These are phyloP conservation scores for Yamadazyma conglobata DNA, from an alignment of 1,139 yeast species.

Conservation along the genomic window DNA sequence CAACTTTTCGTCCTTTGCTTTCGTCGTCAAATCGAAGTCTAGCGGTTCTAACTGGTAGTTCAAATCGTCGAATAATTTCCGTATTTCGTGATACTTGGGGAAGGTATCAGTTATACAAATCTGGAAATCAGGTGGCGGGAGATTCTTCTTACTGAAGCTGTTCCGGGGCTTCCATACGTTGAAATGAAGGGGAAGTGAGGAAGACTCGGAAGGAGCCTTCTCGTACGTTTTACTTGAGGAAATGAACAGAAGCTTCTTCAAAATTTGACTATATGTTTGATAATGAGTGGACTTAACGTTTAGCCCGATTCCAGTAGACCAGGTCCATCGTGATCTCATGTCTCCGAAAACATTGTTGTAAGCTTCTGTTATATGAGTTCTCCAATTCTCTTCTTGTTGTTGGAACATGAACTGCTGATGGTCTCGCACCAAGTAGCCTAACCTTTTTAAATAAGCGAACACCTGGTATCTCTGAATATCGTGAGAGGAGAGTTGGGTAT, in stretches of 20 bases:
- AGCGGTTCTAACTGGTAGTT: constrained; percentile 16
- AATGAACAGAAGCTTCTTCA: constrained; percentile 33
- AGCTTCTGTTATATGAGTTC: too few species aligned
- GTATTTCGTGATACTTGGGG: constrained; percentile 48
- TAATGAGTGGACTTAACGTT: constrained; percentile 27
- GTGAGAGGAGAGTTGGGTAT: constrained; percentile 32
- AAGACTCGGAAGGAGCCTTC: too few species aligned
- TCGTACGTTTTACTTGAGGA: constrained; percentile 22
- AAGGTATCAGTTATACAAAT: constrained; percentile 52
- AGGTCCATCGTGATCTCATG: not conserved
- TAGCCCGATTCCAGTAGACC: constrained; percentile 5
- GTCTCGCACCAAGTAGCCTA: constrained; percentile 68
- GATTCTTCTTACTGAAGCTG: constrained; percentile 61
- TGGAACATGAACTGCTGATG: constrained; percentile 15
- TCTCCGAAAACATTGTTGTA: too few species aligned
- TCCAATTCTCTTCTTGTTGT: not conserved
- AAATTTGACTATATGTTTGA: constrained; percentile 37
- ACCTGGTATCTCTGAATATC: constrained; percentile 60
- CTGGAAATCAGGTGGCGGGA: constrained; percentile 69
- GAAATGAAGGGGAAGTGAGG: too few species aligned
- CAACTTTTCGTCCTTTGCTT: constrained; percentile 25
- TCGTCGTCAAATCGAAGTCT: constrained; percentile 19
- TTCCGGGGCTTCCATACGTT: constrained; percentile 86
- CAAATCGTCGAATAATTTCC: constrained; percentile 22
- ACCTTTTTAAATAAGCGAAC: constrained; percentile 70